Evolutionary conservation across 495 filamentous ascomycete genomes (phyloP), one percentile per base, ranked within the genome.

Genomic region (Hypoxylon rickii): DNA sequence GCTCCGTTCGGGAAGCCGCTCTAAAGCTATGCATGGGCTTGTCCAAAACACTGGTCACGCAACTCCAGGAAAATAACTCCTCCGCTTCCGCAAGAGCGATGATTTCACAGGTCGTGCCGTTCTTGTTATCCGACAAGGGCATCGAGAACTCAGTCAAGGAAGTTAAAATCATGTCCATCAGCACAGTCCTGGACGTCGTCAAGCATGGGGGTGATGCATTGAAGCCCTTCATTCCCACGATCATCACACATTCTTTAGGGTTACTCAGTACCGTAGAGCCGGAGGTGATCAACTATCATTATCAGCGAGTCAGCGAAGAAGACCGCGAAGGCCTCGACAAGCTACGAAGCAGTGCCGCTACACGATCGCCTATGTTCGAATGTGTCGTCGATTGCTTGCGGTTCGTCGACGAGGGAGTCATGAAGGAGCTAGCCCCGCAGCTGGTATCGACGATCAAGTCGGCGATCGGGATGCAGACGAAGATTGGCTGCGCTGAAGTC

Each of bases 331-430:
- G 83, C 59, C 91, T 98, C 51, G 94, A 98, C 72, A 89, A 88
- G 63, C 81, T 87, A 68, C 83, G 94, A 44, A 80, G 90, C 26
- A 83, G 77, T n/a, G 85, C 81, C 63, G 88, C 96, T 15, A 87
- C 89, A 20, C 81, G 80, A 8, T 94, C 89, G n/a, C 92, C 94
- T 1, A 86, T 97, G 68, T 92, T 90, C 75, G 94, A 97, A 70
- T 91, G 91, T 16, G 90, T 97, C 61, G 91, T 96, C 51, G 82
- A 90, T 63, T 91, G 89, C 68, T 76, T 98, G 21, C 90, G 96
- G 58, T 83, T 85, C n/a, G 75, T 95, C 5, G 91, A 98, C 66
- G 85, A 84, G 3, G 68, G 71, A 11, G 86, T 86, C 20, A 91
- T 96, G 81, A 76, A 79, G 56, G 77, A 85, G 17, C 74, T 96